Evolutionary conservation across 495 filamentous ascomycete genomes (phyloP).

Genomic region (Trichoderma virens): DNA sequence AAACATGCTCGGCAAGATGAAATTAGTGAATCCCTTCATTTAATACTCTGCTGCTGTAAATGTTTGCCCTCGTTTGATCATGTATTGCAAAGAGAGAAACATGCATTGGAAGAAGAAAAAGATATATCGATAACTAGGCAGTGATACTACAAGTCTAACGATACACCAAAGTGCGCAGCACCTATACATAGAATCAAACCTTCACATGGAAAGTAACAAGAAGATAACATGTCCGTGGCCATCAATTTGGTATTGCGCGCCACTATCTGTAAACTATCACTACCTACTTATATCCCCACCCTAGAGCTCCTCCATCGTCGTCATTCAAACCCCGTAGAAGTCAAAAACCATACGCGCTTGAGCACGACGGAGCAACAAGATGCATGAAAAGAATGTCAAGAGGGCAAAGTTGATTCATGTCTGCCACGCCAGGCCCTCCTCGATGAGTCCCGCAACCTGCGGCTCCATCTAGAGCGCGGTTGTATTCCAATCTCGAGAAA

Average conservation of each 20-base stretch:
- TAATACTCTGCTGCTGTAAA: too few relatives aligned
- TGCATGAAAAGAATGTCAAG: not conserved
- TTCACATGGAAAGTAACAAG: not conserved
- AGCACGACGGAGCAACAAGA: not conserved
- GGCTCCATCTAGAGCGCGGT: not conserved
- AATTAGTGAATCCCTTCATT: too few relatives aligned
- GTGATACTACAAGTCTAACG: too few relatives aligned
- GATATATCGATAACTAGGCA: too few relatives aligned
- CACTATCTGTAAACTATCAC: slow-evolving; percentile 2
- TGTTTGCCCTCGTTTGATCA: too few relatives aligned
- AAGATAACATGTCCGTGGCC: not conserved
- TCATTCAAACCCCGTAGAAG: not conserved
- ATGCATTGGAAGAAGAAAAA: too few relatives aligned
- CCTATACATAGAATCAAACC: too few relatives aligned
- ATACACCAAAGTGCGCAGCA: too few relatives aligned
- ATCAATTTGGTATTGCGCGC: slow-evolving; percentile 7
- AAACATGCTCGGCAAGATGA: too few relatives aligned
- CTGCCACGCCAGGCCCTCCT: not conserved
- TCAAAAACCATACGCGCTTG: not conserved
- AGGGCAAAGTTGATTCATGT: not conserved
- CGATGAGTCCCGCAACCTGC: not conserved
- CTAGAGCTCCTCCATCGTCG: not conserved
- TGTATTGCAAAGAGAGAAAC: too few relatives aligned
- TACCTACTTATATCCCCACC: not conserved
- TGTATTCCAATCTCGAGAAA: not conserved